Percentiles rank a stretch among this genome's conserved stretches.
Conservation (phyloP, 2,329 filamentous ascomycete species). For the Penicillium sp. region DNA sequence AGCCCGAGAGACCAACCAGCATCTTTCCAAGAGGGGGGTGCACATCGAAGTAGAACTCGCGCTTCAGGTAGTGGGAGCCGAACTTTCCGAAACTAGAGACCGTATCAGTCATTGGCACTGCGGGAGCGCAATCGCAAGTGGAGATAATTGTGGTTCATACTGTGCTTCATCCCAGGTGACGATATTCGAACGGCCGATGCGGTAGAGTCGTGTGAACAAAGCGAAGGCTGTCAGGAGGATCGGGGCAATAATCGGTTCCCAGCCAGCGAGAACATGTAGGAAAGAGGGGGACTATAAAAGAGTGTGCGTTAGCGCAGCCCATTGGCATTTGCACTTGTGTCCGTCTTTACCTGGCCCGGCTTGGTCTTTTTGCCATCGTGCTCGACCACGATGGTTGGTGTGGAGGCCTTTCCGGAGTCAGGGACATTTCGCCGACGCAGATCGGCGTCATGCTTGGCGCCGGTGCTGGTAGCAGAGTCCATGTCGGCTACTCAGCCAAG, state of each 20-base stretch:
- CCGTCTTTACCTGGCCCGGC: slow-evolving; percentile 35
- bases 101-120: slow-evolving; percentile 5
- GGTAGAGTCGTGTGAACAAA: slow-evolving; percentile 69
- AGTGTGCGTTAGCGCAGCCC: slow-evolving; percentile 3
- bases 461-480: slow-evolving; percentile 39
- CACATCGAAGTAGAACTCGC: slow-evolving; percentile 98
- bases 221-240: slow-evolving; percentile 64
- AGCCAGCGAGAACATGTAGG: slow-evolving; percentile 53
- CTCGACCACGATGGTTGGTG: slow-evolving; percentile 24
- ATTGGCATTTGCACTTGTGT: neutral
- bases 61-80: slow-evolving; percentile 97
- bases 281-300: slow-evolving; percentile 37
- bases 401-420: slow-evolving; percentile 32
- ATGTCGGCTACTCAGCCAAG: slow-evolving; percentile 34
- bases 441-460: slow-evolving; percentile 37
- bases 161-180: slow-evolving; percentile 78
- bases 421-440: slow-evolving; percentile 47
- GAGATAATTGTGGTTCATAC: slow-evolving; percentile 49
- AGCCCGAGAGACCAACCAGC: slow-evolving; percentile 93
- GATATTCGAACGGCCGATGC: slow-evolving; percentile 68
- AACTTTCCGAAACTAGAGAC: slow-evolving; percentile 68
- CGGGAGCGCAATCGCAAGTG: neutral
- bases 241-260: slow-evolving; percentile 65
- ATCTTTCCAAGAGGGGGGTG: slow-evolving; percentile 98
- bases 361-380: slow-evolving; percentile 39